Conservation (phyloP, 805 yeast genomes). For the Ogataea nonfermentans region DNA sequence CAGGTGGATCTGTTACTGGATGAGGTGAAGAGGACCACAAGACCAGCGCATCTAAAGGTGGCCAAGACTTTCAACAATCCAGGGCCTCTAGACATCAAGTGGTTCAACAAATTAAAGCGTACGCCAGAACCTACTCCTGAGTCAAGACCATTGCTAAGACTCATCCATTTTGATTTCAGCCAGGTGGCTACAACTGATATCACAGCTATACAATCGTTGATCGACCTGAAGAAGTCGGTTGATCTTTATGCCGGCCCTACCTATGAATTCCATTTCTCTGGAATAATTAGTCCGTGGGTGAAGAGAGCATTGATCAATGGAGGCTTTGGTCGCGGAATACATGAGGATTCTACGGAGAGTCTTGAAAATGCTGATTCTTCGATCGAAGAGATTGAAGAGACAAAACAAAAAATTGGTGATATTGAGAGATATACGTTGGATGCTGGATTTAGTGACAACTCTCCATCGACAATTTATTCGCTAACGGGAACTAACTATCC, state of each 20-base stretch:
- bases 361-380: conserved; percentile 12
- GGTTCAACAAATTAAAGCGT: conserved; percentile 21
- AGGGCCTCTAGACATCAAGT: conserved; percentile 51
- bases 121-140: conserved; percentile 28
- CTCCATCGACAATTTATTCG: conserved; percentile 35
- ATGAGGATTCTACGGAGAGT: conserved; percentile 14
- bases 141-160: conserved; percentile 61
- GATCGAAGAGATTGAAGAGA: conserved; percentile 34
- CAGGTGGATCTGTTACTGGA: conserved; percentile 70
- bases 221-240: conserved; percentile 71
- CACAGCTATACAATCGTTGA: conserved; percentile 74
- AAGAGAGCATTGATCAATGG: conserved; percentile 69
- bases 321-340: conserved; percentile 60
- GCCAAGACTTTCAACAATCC: conserved; percentile 89
- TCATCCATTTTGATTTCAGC: conserved; percentile 79
- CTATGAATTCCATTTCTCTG: conserved; percentile 87
- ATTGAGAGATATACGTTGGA: conserved; percentile 20
- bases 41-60: conserved; percentile 49
- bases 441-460: conserved; percentile 18
- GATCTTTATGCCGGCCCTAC: conserved; percentile 74
- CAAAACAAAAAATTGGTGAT: conserved; percentile 17
- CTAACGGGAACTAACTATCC: conserved; percentile 66
- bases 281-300: conserved; percentile 84
- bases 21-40: conserved; percentile 59
- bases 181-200: conserved; percentile 74